Evolutionary conservation across 805 yeast species (phyloP), one percentile per base, ranked within the genome.

Genomic region (Torulaspora quercuum): DNA sequence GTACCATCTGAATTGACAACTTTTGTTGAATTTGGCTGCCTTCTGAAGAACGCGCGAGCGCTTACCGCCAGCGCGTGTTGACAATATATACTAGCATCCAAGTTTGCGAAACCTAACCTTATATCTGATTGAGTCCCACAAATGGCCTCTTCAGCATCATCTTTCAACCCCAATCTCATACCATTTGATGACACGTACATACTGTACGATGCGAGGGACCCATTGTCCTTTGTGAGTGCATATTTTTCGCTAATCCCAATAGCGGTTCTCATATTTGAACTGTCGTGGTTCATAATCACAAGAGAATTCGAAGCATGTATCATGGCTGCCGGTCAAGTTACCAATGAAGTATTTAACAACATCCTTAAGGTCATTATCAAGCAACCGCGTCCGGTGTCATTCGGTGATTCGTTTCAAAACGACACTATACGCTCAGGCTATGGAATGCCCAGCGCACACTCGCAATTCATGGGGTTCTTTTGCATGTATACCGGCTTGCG

Each of bases 391-490:
- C 98, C 98, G 0, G 46, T 50, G n/a, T 44, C 45, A 17, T 59
- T 67, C 31, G 61, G 57, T 5, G 61, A 60, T 5, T 44, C 54
- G 3, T 55, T 66, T 29, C 68, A 65, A 31, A 57, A 55, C 28
- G 57, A 56, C 25, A 59, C 76, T 49, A 16, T 70, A 28, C 60
- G 76, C 40, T 70, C 82, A 45, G 79, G 82, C 1, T 88, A 81
- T 57, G 98, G 98, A 0, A 90, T 90, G 97, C 98, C 98, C 0
- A 79, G 89, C 35, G 96, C 98, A 1, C 98, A 90, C 61, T 78
- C 95, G 0, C 98, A 90, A 63, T 92, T 89, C 60, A 83, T 90
- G 88, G 94, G 95, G 2, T 92, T 78, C 56, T 78, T 82, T 45
- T 72, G 76, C n/a, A 65, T 72, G 6, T 83, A 79, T 54, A 64